Conservation (phyloP, 73 alveolate genomes). For the Stentor coeruleus region DNA sequence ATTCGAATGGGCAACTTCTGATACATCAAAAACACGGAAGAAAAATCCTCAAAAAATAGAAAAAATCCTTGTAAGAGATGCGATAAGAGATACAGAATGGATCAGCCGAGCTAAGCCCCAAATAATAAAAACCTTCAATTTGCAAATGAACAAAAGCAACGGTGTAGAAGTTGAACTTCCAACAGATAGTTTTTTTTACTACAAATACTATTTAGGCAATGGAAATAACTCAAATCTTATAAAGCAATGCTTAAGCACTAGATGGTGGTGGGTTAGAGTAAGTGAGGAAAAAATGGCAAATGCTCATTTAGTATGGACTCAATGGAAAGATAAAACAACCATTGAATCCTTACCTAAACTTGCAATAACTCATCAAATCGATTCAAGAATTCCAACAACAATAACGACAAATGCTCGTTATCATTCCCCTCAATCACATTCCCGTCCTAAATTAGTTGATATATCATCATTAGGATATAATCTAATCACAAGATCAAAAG, state of each 20-base stretch:
- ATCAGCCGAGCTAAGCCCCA: not conserved
- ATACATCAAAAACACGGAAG: too few species aligned
- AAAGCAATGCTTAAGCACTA: conserved; percentile 38
- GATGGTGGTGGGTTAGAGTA: conserved; percentile 78
- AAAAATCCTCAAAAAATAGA: conserved; percentile 2
- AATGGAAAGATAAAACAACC: not conserved
- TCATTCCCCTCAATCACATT: not conserved
- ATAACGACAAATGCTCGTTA: conserved; percentile 7
- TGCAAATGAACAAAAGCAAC: not conserved
- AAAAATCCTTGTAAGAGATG: not conserved
- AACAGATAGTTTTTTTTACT: not conserved
- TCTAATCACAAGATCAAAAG: not conserved
- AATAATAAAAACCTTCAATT: not conserved
- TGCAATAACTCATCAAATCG: not conserved
- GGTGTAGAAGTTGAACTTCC: not conserved
- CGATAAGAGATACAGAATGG: conserved; percentile 6
- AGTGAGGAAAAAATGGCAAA: conserved; percentile 21
- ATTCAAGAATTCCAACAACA: not conserved
- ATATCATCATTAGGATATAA: not conserved
- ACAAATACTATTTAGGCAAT: conserved; percentile 68
- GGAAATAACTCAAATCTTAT: conserved; percentile 70
- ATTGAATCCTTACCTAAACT: not conserved
- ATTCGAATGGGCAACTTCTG: too few species aligned
- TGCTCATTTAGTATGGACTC: conserved; percentile 52
- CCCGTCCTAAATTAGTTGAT: not conserved